phyloP scores from a whole-genome alignment of 2,329 filamentous ascomycete species.

The Paecilomyces fulvus region DNA sequence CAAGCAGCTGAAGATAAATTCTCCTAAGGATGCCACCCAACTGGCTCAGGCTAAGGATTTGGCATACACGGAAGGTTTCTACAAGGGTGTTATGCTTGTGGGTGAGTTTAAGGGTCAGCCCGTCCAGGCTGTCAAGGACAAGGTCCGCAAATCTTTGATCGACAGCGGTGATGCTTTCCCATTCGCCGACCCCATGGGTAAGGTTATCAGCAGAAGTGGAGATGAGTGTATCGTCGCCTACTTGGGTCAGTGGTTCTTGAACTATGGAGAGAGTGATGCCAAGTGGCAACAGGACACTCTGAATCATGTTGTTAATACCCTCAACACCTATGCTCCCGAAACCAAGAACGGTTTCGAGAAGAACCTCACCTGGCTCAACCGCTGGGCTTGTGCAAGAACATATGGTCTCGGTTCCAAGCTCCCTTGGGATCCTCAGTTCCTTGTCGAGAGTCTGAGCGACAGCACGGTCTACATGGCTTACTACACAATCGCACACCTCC shows the following conservation, averaged over 20 bases:
- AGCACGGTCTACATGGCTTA: slow-evolving; percentile 74
- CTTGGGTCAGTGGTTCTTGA: slow-evolving; percentile 96
- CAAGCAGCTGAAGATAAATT: slow-evolving; percentile 91
- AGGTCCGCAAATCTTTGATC: slow-evolving; percentile 70
- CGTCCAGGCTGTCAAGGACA: slow-evolving; percentile 78
- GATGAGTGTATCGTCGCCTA: slow-evolving; percentile 91
- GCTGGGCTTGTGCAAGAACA: slow-evolving; percentile 88
- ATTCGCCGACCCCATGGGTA: slow-evolving; percentile 87
- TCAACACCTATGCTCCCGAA: slow-evolving; percentile 74
- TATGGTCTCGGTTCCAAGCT: slow-evolving; percentile 91
- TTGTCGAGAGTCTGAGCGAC: slow-evolving; percentile 88
- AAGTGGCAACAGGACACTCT: slow-evolving; percentile 73
- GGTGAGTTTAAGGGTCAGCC: slow-evolving; percentile 82
- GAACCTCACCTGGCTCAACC: slow-evolving; percentile 84
- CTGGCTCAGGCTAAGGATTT: slow-evolving; percentile 90
- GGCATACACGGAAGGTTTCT: slow-evolving; percentile 95
- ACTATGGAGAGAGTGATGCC: slow-evolving; percentile 77
- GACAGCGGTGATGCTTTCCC: slow-evolving; percentile 72
- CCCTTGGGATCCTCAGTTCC: slow-evolving; percentile 83
- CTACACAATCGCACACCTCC: slow-evolving; percentile 52
- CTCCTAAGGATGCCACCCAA: slow-evolving; percentile 86
- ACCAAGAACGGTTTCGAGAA: slow-evolving; percentile 74
- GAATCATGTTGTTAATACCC: slow-evolving; percentile 59
- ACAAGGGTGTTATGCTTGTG: slow-evolving; percentile 82
- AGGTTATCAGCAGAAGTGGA: slow-evolving; percentile 78